Percentiles rank a stretch among this genome's conserved stretches.
These are phyloP conservation scores for Discostella stelligeroides DNA, from an alignment of 108 stramenopile genomes.

Conservation along the genomic window DNA sequence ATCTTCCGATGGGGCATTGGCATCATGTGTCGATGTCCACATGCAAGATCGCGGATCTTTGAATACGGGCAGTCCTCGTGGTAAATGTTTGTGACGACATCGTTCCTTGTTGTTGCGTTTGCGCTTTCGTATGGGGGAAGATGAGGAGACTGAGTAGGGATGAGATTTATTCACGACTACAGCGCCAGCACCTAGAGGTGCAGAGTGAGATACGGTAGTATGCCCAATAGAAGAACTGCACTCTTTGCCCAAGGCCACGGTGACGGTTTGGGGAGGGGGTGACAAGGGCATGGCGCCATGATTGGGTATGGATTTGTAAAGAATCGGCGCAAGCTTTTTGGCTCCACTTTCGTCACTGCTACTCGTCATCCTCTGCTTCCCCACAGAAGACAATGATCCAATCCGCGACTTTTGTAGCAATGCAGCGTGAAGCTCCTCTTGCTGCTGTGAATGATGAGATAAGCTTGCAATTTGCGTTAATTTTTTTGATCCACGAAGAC, in stretches of 20 bases:
- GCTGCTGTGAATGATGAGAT: too few relatives aligned
- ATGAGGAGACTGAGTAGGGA: neutral
- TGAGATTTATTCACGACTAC: too few relatives aligned
- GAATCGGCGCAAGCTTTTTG: neutral
- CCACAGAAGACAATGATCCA: neutral
- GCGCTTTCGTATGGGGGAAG: neutral
- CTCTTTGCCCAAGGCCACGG: slow-evolving; percentile 2
- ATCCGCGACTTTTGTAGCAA: neutral
- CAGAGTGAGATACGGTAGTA: neutral
- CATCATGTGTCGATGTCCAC: slow-evolving; percentile 84
- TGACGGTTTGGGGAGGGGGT: slow-evolving; percentile 12
- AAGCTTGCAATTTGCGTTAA: slow-evolving; percentile 28
- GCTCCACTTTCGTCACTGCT: neutral
- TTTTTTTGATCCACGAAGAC: slow-evolving; percentile 18
- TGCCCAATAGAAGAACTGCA: neutral
- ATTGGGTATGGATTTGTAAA: neutral
- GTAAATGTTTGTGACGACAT: slow-evolving; percentile 41
- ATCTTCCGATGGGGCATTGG: slow-evolving; percentile 83
- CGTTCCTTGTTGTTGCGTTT: slow-evolving; percentile 11
- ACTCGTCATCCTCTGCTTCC: neutral
- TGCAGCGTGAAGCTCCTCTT: neutral
- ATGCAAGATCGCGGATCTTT: slow-evolving; percentile 64
- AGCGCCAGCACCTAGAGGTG: neutral
- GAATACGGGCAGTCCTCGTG: slow-evolving; percentile 65
- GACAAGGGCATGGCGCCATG: neutral